phyloP scores from a whole-genome alignment of 805 yeast genomes.

The Kazachstania kunashirensis region DNA sequence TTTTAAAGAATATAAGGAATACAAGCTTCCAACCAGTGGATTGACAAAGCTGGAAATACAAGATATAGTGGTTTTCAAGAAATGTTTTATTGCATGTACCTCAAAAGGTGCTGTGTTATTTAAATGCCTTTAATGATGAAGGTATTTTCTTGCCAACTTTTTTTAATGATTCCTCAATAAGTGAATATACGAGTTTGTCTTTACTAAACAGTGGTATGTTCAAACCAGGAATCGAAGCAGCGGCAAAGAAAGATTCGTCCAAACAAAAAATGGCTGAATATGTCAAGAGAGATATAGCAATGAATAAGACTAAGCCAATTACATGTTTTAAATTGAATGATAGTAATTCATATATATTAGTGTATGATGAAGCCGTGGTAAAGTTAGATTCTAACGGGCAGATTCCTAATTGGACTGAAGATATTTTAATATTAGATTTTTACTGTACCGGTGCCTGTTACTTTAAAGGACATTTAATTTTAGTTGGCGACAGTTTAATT shows the following conservation, averaged over 20 bases:
- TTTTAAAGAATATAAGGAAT: conserved; percentile 42
- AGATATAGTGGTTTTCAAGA: conserved; percentile 54
- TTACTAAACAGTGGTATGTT: conserved; percentile 16
- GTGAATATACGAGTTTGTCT: conserved; percentile 8
- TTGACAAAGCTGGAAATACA: conserved; percentile 46
- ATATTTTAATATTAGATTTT: conserved; percentile 35
- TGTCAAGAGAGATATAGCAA: conserved; percentile 33
- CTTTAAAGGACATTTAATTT: conserved; percentile 38
- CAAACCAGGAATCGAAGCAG: conserved; percentile 14
- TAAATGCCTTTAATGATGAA: conserved; percentile 43
- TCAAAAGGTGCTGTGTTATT: conserved; percentile 57
- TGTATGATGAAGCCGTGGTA: conserved; percentile 63
- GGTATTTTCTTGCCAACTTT: conserved; percentile 51
- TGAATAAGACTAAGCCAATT: conserved; percentile 38
- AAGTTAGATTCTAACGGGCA: conserved; percentile 52
- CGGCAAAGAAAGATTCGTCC: conserved; percentile 21
- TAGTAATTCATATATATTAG: conserved; percentile 42
- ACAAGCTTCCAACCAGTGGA: conserved; percentile 42
- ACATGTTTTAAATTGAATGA: conserved; percentile 55
- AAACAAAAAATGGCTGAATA: conserved; percentile 27
- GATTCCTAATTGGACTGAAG: conserved; percentile 34
- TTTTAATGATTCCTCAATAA: conserved; percentile 31
- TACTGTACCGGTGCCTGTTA: conserved; percentile 34
- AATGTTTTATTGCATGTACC: conserved; percentile 58
- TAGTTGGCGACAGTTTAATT: conserved; percentile 55